Conservation (phyloP, 2,329 filamentous ascomycete species). For the Elsinoe arachidis region DNA sequence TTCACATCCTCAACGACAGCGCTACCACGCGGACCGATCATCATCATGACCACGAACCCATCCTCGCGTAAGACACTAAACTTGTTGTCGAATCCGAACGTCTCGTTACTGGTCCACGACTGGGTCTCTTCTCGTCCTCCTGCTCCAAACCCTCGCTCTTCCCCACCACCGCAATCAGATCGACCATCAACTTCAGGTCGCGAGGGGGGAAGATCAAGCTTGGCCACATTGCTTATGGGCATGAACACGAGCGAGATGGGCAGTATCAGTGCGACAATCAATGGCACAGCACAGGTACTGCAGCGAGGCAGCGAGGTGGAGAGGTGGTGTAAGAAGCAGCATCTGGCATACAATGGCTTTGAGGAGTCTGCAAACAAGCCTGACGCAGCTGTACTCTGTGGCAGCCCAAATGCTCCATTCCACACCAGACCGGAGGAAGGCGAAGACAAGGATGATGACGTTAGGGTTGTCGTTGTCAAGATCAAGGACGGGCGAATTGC, state of each 20-base stretch:
- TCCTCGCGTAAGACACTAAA: conserved; percentile 74
- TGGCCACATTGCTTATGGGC: conserved; percentile 77
- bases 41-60: conserved; percentile 84
- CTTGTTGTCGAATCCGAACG: conserved; percentile 71
- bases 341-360: conserved; percentile 80
- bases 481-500: conserved; percentile 80
- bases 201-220: conserved; percentile 49
- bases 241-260: conserved; percentile 83
- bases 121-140: conserved; percentile 92
- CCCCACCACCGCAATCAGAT: conserved; percentile 16
- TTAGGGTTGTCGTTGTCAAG: conserved; percentile 76
- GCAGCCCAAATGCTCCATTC: conserved; percentile 15
- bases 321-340: conserved; percentile 68
- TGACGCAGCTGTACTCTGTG: conserved; percentile 21
- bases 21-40: conserved; percentile 45
- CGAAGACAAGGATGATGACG: conserved; percentile 59
- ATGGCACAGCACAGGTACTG: conserved; percentile 71
- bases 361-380: conserved; percentile 17
- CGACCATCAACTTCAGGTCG: conserved; percentile 25
- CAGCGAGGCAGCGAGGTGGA: conserved; percentile 71
- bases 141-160: conserved; percentile 50
- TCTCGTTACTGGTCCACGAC: conserved; percentile 93
- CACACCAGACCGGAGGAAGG: conserved; percentile 4
- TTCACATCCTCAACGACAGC: conserved; percentile 52
- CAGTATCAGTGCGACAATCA: conserved; percentile 87